phyloP scores from a whole-genome alignment of 495 filamentous ascomycete species.

The Lepraria neglecta region DNA sequence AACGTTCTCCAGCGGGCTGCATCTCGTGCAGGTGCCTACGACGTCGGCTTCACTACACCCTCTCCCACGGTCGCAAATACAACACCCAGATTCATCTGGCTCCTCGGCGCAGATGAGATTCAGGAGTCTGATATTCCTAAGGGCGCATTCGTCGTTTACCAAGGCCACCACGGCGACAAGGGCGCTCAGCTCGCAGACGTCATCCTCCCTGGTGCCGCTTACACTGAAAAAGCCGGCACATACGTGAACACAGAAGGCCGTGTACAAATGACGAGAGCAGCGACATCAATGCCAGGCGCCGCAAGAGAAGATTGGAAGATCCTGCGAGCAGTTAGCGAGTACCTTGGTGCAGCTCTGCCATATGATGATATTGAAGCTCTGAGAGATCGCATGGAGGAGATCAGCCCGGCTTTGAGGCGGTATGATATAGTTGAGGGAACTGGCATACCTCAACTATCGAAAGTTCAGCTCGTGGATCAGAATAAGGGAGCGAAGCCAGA shows the following conservation, averaged over 20 bases:
- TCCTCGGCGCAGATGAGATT: slow-evolving; percentile 92
- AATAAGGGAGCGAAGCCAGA: slow-evolving; percentile 72
- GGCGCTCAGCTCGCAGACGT: slow-evolving; percentile 91
- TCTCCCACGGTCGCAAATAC: slow-evolving; percentile 70
- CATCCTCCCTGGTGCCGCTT: slow-evolving; percentile 86
- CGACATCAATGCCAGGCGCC: slow-evolving; percentile 77
- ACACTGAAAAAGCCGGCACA: slow-evolving; percentile 95
- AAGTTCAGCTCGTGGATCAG: slow-evolving; percentile 88
- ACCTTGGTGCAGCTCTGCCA: slow-evolving; percentile 76
- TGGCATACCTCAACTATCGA: slow-evolving; percentile 63
- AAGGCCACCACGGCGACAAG: slow-evolving; percentile 93
- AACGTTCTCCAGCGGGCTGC: slow-evolving; percentile 92
- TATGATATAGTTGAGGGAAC: slow-evolving; percentile 87
- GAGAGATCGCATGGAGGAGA: slow-evolving; percentile 89
- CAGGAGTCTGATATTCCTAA: slow-evolving; percentile 73
- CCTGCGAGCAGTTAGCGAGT: slow-evolving; percentile 82
- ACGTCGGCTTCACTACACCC: slow-evolving; percentile 85
- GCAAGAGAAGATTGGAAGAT: slow-evolving; percentile 98
- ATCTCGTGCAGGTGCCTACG: slow-evolving; percentile 85
- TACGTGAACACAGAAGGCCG: slow-evolving; percentile 97
- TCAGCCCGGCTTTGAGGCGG: slow-evolving; percentile 76
- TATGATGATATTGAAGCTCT: slow-evolving; percentile 87
- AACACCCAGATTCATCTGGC: slow-evolving; percentile 91
- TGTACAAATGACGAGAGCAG: slow-evolving; percentile 84
- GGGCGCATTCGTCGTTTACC: slow-evolving; percentile 93